Percentiles rank a stretch among this genome's conserved stretches.
phyloP scores from a whole-genome alignment of 192 early-diverging fungal species.

The Allomyces arbusculus region DNA sequence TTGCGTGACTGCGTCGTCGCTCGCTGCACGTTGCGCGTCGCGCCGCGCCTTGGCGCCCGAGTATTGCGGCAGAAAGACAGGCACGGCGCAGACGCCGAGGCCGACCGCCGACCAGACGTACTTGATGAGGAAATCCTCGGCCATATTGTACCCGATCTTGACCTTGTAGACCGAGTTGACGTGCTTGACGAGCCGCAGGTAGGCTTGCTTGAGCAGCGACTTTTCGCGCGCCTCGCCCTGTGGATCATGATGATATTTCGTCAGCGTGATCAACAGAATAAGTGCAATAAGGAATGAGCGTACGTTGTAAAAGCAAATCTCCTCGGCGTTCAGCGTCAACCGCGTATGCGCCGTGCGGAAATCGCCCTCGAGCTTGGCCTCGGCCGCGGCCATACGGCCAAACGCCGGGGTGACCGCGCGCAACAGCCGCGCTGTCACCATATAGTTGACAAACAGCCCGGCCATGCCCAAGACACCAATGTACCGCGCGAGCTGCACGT shows the following conservation, averaged over 20 bases:
- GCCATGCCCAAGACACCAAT: constrained; percentile 17
- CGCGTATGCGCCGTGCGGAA: constrained; percentile 19
- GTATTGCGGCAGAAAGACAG: constrained; percentile 51
- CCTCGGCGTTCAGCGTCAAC: constrained; percentile 25
- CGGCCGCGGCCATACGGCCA: constrained; percentile 21
- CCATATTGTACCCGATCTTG: constrained; percentile 33
- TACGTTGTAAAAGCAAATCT: constrained; percentile 24
- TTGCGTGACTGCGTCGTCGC: too few species aligned
- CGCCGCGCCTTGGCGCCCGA: neutral
- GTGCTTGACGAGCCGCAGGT: constrained; percentile 23
- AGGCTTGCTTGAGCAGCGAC: constrained; percentile 19
- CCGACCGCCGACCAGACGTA: constrained; percentile 90
- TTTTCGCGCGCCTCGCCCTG: constrained; percentile 16
- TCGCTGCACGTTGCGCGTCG: neutral
- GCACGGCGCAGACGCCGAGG: constrained; percentile 57
- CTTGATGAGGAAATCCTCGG: constrained; percentile 45
- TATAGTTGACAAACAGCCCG: constrained; percentile 16
- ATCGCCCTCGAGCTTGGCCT: constrained; percentile 25
- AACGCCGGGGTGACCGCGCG: constrained; percentile 20
- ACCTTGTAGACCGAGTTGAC: constrained; percentile 31
- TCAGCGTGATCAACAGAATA: too few species aligned
- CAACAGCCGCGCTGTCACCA: constrained; percentile 14
- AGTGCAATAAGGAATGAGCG: too few species aligned
- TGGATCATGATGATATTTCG: too few species aligned
- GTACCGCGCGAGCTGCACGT: constrained; percentile 18